phyloP scores from a whole-genome alignment of 176 grass and related monocot genomes.

The Aegilops tauschii region DNA sequence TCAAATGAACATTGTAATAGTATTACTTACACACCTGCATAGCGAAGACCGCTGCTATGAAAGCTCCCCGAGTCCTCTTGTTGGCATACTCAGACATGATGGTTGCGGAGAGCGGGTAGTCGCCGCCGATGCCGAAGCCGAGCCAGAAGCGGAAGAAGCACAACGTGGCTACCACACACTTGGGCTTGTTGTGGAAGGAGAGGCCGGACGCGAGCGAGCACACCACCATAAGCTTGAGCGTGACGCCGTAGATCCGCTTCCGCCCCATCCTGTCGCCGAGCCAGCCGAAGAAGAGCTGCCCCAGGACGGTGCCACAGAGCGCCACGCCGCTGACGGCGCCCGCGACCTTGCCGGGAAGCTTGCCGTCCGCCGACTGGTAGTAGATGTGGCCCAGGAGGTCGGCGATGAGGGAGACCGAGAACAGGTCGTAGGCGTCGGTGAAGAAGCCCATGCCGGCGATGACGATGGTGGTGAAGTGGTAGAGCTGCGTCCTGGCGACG shows the following conservation, averaged over 20 bases:
- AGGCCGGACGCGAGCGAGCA: conserved; percentile 5
- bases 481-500: conserved; percentile 1
- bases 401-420: conserved; percentile 19
- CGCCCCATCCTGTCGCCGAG: conserved; percentile 63
- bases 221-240: conserved; percentile 1
- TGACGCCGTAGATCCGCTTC: neutral
- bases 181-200: neutral
- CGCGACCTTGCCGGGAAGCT: neutral
- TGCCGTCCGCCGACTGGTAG: neutral
- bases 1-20: too few species aligned
- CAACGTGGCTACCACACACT: neutral
- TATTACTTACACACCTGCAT: neutral
- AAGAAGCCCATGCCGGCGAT: conserved; percentile 93
- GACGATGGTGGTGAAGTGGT: conserved; percentile 39
- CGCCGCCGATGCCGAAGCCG: neutral
- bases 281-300: conserved; percentile 87
- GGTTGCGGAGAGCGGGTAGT: neutral
- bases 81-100: conserved; percentile 1
- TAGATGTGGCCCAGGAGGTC: neutral
- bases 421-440: conserved; percentile 89
- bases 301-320: neutral
- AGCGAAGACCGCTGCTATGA: neutral
- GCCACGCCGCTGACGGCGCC: neutral
- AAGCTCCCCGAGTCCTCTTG: neutral
- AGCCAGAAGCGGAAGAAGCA: conserved; percentile 16